Conservation (phyloP, 495 filamentous ascomycete genomes). For the Daldinia loculata region DNA sequence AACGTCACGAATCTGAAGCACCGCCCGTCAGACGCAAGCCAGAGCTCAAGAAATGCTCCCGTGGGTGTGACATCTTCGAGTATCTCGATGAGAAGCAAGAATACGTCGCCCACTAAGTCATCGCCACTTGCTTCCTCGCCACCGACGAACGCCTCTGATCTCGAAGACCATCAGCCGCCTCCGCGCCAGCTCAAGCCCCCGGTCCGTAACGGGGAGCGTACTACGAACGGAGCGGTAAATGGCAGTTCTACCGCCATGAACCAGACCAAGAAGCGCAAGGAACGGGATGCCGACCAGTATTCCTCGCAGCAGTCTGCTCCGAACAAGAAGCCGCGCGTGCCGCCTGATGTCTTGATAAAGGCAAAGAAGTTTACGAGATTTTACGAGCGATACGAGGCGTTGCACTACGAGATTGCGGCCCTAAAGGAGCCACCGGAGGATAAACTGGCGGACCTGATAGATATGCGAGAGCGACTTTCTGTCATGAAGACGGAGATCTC, state of each 20-base stretch:
- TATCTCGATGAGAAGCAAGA: constrained; percentile 52
- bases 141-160: constrained; percentile 75
- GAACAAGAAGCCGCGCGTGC: constrained; percentile 51
- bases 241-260: constrained; percentile 25
- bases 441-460: constrained; percentile 65
- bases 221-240: constrained; percentile 32
- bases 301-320: constrained; percentile 43
- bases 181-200: constrained; percentile 48
- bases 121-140: constrained; percentile 80
- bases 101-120: constrained; percentile 72
- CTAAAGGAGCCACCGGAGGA: constrained; percentile 61
- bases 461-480: constrained; percentile 68
- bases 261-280: constrained; percentile 53
- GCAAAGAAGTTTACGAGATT: constrained; percentile 68
- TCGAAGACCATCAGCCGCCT: constrained; percentile 52
- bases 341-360: constrained; percentile 56
- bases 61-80: constrained; percentile 45
- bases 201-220: constrained; percentile 33
- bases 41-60: constrained; percentile 49
- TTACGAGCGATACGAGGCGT: constrained; percentile 69
- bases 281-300: constrained; percentile 39
- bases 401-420: constrained; percentile 67
- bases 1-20: constrained; percentile 44
- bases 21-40: constrained; percentile 58
- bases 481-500: constrained; percentile 75